Evolutionary conservation across 495 filamentous ascomycete genomes (phyloP).

Genomic region (Neurospora hispaniola): DNA sequence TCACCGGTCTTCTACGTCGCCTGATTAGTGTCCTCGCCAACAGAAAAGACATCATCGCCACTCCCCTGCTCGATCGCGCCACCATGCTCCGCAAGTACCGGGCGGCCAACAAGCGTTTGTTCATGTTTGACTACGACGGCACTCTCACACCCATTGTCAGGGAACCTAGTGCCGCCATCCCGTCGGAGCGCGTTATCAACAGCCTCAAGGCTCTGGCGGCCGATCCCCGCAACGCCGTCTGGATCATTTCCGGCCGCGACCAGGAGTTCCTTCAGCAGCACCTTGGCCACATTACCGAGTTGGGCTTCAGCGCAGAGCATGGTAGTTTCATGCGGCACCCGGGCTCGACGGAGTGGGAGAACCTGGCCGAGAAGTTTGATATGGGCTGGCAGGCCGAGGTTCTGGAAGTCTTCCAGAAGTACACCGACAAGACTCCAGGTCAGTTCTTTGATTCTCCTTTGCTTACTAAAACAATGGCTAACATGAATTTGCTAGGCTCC

Average conservation of each 20-base stretch:
- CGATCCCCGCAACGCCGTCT: conserved; percentile 77
- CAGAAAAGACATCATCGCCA: conserved; percentile 61
- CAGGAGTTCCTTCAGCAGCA: conserved; percentile 79
- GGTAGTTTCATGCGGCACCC: conserved; percentile 86
- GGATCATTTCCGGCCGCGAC: conserved; percentile 93
- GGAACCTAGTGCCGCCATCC: conserved; percentile 78
- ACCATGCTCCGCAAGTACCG: conserved; percentile 61
- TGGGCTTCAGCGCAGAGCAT: conserved; percentile 91
- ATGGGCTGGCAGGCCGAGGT: conserved; percentile 86
- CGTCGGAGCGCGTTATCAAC: conserved; percentile 67
- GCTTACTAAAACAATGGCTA: conserved; percentile 7
- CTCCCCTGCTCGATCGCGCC: conserved; percentile 66
- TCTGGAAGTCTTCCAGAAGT: conserved; percentile 68
- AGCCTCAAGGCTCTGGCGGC: conserved; percentile 69
- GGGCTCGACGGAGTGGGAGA: conserved; percentile 64
- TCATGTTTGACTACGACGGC: conserved; percentile 98
- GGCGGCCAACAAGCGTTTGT: conserved; percentile 60
- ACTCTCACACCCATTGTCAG: conserved; percentile 93
- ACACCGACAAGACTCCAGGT: conserved; percentile 74
- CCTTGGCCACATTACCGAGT: conserved; percentile 70
- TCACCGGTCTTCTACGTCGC: conserved; percentile 59
- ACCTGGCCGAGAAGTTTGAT: conserved; percentile 67
- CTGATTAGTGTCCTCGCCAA: conserved; percentile 69
- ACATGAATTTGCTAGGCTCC: conserved; percentile 42
- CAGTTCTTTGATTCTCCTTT: conserved; percentile 9